Evolutionary conservation across 352 stramenopile species (phyloP).

Genomic region (Peronosclerospora sorghi): DNA sequence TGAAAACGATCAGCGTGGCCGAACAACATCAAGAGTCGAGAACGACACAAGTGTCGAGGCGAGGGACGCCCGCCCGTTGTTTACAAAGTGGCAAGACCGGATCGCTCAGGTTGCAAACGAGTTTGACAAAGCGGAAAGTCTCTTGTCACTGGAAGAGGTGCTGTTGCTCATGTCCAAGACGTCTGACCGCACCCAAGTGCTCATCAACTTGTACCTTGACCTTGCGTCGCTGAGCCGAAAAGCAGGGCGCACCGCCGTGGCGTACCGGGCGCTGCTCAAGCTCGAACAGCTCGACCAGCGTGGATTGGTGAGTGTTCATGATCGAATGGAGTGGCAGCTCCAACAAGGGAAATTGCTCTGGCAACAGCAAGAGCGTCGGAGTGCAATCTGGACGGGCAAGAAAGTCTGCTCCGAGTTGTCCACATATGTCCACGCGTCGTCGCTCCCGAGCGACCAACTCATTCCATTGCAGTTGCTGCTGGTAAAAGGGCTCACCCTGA

Average conservation of each 20-base stretch:
- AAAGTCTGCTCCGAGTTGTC: conserved; percentile 36
- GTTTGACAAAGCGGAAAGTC: conserved; percentile 47
- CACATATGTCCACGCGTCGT: conserved; percentile 13
- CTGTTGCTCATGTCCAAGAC: conserved; percentile 34
- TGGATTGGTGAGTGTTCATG: conserved; percentile 22
- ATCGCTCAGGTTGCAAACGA: conserved; percentile 32
- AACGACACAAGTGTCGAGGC: not conserved
- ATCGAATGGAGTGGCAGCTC: conserved; percentile 54
- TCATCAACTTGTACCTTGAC: conserved; percentile 47
- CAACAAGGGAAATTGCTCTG: conserved; percentile 73
- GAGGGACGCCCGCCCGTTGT: conserved; percentile 14
- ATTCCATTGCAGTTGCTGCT: conserved; percentile 41
- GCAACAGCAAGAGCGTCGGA: conserved; percentile 57
- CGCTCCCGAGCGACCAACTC: conserved; percentile 2
- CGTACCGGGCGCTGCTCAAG: conserved; percentile 50
- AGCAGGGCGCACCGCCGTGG: conserved; percentile 48
- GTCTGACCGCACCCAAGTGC: conserved; percentile 11
- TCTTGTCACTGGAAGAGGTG: conserved; percentile 52
- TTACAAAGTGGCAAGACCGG: conserved; percentile 34
- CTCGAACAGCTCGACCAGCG: conserved; percentile 42
- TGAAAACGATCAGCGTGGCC: not conserved
- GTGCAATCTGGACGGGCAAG: conserved; percentile 66
- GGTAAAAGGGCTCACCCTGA: conserved; percentile 57
- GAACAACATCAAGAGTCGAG: too few species aligned
- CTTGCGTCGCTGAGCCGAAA: conserved; percentile 49